Percentiles rank a stretch among this genome's conserved stretches.
Evolutionary conservation across 768 basidiomycete genomes (phyloP).

Genomic region (Suillus placidus): DNA sequence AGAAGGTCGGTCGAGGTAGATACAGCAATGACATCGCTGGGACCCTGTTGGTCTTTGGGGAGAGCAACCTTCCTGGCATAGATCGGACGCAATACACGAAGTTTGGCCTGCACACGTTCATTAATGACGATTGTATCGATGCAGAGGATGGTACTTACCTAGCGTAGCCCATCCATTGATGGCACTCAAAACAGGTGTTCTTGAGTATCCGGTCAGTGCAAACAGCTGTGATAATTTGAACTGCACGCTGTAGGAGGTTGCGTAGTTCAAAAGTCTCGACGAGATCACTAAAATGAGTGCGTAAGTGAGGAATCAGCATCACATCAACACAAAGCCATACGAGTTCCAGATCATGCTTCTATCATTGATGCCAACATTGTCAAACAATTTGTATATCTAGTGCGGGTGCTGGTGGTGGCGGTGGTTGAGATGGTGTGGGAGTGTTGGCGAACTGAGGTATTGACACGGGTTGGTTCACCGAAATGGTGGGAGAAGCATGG

Average conservation of each 20-base stretch:
- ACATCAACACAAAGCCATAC: too few species aligned
- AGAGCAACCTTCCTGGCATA: conserved; percentile 15
- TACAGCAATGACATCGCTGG: background rate
- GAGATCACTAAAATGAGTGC: too few species aligned
- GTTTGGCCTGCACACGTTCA: conserved; percentile 20
- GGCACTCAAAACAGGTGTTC: conserved; percentile 30
- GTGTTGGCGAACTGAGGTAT: conserved; percentile 20
- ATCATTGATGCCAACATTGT: too few species aligned
- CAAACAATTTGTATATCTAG: too few species aligned
- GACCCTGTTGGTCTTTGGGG: background rate
- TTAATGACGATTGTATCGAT: conserved; percentile 3
- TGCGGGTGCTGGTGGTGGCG: conserved; percentile 6
- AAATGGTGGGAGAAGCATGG: conserved; percentile 16
- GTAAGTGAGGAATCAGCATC: too few species aligned
- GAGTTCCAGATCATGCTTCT: too few species aligned
- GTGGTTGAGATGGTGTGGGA: background rate
- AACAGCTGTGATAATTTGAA: too few species aligned
- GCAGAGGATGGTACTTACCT: conserved; percentile 18
- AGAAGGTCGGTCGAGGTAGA: conserved; percentile 28
- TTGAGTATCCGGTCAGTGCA: conserved; percentile 17
- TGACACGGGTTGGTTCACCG: conserved; percentile 25
- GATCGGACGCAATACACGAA: conserved; percentile 30
- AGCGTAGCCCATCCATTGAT: conserved; percentile 32
- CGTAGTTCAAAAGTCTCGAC: too few species aligned
- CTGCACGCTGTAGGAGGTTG: too few species aligned